phyloP scores from a whole-genome alignment of 1,284 basidiomycete species.

The Trichosporon sp. region DNA sequence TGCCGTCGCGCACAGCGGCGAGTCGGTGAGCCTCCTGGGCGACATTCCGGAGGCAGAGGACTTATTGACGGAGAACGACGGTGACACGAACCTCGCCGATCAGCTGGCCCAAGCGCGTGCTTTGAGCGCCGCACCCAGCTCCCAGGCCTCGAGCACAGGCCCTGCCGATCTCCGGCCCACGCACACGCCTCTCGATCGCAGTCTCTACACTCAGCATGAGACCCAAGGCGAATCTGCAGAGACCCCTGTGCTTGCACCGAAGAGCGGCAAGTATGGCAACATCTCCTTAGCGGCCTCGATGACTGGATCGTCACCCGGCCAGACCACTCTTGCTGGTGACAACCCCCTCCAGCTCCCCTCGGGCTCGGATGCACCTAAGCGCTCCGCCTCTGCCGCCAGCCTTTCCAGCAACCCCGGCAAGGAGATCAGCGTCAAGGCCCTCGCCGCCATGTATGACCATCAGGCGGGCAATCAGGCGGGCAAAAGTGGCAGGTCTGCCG shows the following conservation, averaged over 20 bases:
- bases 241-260: neutral
- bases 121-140: neutral
- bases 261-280: neutral
- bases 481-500: neutral
- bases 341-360: neutral
- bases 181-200: slow-evolving; percentile 1
- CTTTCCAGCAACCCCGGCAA: neutral
- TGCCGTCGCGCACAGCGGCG: neutral
- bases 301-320: neutral
- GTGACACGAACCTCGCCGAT: neutral
- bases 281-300: neutral
- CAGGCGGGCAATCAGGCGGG: neutral
- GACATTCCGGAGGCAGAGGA: neutral
- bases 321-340: neutral
- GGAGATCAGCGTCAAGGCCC: neutral
- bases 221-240: too few species aligned
- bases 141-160: neutral
- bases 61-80: neutral
- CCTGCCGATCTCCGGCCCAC: neutral
- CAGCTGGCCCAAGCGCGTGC: neutral
- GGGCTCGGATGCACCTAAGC: neutral
- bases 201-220: neutral
- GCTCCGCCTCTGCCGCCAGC: neutral
- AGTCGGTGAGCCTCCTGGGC: neutral
- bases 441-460: neutral